phyloP scores from a whole-genome alignment of 306 rosid species.

The Citrullus colocynthis region DNA sequence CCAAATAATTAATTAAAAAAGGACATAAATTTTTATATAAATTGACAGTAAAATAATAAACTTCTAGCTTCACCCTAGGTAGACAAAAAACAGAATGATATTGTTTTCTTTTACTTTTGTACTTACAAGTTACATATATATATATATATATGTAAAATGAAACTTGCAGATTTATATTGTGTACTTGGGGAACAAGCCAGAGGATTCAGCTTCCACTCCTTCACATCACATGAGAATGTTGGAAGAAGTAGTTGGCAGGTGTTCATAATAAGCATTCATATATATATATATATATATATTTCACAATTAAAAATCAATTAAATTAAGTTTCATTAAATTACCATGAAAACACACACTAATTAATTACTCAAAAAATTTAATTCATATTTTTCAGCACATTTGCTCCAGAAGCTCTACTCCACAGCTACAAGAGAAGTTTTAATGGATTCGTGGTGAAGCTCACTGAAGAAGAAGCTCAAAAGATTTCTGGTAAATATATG shows the following conservation, averaged over 20 bases:
- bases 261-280: background rate
- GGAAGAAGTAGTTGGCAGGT: constrained; percentile 22
- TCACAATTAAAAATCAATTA: background rate
- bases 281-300: too few relatives aligned
- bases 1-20: too few relatives aligned
- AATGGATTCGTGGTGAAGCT: constrained; percentile 26
- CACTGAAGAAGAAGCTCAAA: constrained; percentile 20
- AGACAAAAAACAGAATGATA: too few relatives aligned
- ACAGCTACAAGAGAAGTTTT: constrained; percentile 26
- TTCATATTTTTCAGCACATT: background rate
- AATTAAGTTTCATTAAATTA: background rate
- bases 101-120: background rate
- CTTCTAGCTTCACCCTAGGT: too few relatives aligned
- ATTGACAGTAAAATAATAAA: too few relatives aligned
- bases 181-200: constrained; percentile 27
- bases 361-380: background rate
- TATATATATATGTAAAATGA: background rate
- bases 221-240: constrained; percentile 18
- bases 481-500: constrained; percentile 9
- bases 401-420: constrained; percentile 13
- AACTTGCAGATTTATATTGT: background rate
- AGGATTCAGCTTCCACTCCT: constrained; percentile 4
- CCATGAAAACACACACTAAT: background rate
- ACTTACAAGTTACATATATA: background rate
- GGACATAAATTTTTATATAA: too few relatives aligned